Evolutionary conservation across 495 filamentous ascomycete genomes (phyloP).

Genomic region (Antarctomyces pellizariae): DNA sequence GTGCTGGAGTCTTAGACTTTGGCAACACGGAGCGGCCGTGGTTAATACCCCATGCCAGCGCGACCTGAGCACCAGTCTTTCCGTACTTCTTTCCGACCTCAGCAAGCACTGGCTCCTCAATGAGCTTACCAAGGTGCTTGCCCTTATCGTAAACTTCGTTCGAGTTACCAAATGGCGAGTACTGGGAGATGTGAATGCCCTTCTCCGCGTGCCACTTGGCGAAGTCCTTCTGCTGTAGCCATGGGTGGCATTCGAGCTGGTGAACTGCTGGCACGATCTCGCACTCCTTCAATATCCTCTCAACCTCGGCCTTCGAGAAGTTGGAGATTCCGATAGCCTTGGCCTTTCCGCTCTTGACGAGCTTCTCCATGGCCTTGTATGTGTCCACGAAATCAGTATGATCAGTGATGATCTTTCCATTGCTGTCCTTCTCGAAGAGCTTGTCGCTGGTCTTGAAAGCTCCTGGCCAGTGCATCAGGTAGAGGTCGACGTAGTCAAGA

Average conservation of each 20-base stretch:
- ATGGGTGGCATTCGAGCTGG: slow-evolving; percentile 39
- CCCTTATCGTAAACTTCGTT: slow-evolving; percentile 33
- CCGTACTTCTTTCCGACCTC: slow-evolving; percentile 38
- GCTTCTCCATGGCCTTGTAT: slow-evolving; percentile 63
- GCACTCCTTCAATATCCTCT: slow-evolving; percentile 36
- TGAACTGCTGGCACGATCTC: slow-evolving; percentile 38
- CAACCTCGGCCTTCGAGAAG: slow-evolving; percentile 43
- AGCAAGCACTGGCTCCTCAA: slow-evolving; percentile 34
- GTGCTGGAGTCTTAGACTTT: slow-evolving; percentile 28
- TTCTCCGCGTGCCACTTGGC: slow-evolving; percentile 26
- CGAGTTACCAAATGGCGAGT: slow-evolving; percentile 50
- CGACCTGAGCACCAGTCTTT: slow-evolving; percentile 36
- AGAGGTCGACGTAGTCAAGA: slow-evolving; percentile 61
- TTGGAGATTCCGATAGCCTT: slow-evolving; percentile 67
- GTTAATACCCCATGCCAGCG: slow-evolving; percentile 41
- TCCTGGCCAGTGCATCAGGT: slow-evolving; percentile 67
- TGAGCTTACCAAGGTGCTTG: slow-evolving; percentile 26
- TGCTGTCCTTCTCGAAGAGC: slow-evolving; percentile 50
- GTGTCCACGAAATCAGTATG: too few species aligned
- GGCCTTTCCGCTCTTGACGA: slow-evolving; percentile 55
- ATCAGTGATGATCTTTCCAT: slow-evolving; percentile 70
- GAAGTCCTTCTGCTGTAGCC: slow-evolving; percentile 35
- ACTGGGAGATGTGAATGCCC: slow-evolving; percentile 38
- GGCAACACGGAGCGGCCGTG: slow-evolving; percentile 40
- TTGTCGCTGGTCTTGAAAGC: slow-evolving; percentile 19